phyloP scores from a whole-genome alignment of 768 basidiomycete genomes.

The Cystofilobasidium macerans region DNA sequence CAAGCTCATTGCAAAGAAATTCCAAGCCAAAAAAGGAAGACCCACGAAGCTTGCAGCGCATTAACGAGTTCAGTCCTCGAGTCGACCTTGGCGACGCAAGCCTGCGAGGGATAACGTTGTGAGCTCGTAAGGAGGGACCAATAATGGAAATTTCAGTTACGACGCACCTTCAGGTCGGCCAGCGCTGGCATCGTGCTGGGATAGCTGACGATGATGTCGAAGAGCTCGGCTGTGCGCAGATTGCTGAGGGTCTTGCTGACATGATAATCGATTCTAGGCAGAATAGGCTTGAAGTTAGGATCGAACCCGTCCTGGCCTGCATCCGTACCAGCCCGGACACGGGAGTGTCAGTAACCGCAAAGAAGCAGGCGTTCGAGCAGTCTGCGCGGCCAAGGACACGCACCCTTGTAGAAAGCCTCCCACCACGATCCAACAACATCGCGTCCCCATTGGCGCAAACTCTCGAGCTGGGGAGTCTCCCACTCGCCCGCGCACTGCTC shows the following conservation, averaged over 20 bases:
- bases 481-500: constrained; percentile 55
- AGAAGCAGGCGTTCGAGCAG: neutral
- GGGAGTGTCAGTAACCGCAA: constrained; percentile 1
- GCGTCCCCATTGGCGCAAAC: constrained; percentile 50
- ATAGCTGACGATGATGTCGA: constrained; percentile 90
- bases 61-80: constrained; percentile 62
- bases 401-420: constrained; percentile 27
- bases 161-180: constrained; percentile 64
- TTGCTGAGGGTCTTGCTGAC: constrained; percentile 84
- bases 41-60: constrained; percentile 67
- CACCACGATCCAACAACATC: constrained; percentile 20
- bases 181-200: constrained; percentile 77
- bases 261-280: constrained; percentile 79
- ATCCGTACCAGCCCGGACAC: no score
- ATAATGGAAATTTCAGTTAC: neutral
- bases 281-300: constrained; percentile 52
- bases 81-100: constrained; percentile 38
- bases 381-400: neutral
- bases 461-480: constrained; percentile 32
- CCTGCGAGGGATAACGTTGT: constrained; percentile 31
- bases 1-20: neutral
- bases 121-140: no score
- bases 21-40: constrained; percentile 1
- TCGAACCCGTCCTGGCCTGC: constrained; percentile 38
- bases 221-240: constrained; percentile 66